Conservation (phyloP, 306 rosid species). For the Mimosa bimucronata region DNA sequence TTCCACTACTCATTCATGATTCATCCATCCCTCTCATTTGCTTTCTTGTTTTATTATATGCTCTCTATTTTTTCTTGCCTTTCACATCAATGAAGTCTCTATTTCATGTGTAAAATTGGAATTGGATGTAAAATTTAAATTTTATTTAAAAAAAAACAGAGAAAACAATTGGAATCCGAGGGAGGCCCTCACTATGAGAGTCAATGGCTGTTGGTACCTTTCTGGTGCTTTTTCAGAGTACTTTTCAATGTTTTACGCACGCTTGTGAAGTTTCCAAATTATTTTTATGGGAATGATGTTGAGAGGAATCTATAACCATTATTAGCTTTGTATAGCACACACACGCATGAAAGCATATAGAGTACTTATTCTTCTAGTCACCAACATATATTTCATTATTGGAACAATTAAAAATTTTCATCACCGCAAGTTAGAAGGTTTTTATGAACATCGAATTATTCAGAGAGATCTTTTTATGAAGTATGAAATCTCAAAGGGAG, state of each 20-base stretch:
- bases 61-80: background rate
- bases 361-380: too few relatives aligned
- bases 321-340: background rate
- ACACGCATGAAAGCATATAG: too few relatives aligned
- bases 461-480: too few relatives aligned
- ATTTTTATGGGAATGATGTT: background rate
- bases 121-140: background rate
- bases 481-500: too few relatives aligned
- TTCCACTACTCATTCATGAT: background rate
- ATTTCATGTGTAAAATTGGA: background rate
- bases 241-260: background rate
- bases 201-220: conserved; percentile 27
- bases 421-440: too few relatives aligned
- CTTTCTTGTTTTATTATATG: background rate
- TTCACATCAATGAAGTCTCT: conserved; percentile 7
- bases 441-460: too few relatives aligned
- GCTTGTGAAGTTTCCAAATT: background rate
- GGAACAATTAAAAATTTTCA: too few relatives aligned
- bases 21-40: conserved; percentile 5
- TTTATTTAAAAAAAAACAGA: too few relatives aligned
- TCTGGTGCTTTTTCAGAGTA: background rate
- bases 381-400: too few relatives aligned
- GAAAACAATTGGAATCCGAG: conserved; percentile 44
- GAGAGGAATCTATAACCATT: background rate
- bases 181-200: conserved; percentile 25